Percentiles rank a stretch among this genome's conserved stretches.
Evolutionary conservation across 805 yeast species (phyloP).

Genomic region (Kodamaea lidongshanica): DNA sequence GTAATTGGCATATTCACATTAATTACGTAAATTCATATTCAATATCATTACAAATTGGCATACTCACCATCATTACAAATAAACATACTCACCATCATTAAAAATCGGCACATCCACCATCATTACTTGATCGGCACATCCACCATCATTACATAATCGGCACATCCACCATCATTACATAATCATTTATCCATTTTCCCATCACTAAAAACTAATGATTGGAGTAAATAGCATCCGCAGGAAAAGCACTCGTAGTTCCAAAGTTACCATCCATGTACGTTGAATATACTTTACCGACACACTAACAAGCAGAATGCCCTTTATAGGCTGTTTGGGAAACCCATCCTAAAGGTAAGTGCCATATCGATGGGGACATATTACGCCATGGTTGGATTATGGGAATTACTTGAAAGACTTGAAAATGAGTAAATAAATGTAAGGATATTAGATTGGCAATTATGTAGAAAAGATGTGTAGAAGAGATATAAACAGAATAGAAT

Average conservation of each 20-base stretch:
- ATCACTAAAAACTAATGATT: too few species aligned
- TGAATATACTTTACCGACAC: neutral
- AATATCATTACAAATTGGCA: too few species aligned
- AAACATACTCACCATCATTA: too few species aligned
- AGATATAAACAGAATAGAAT: neutral
- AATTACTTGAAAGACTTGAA: conserved; percentile 25
- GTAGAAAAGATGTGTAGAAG: neutral
- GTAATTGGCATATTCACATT: too few species aligned
- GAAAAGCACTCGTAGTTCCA: conserved; percentile 1
- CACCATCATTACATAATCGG: too few species aligned
- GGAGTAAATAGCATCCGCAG: too few species aligned
- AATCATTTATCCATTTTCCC: too few species aligned
- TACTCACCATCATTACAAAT: too few species aligned
- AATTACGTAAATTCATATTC: too few species aligned
- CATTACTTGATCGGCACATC: too few species aligned
- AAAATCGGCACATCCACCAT: too few species aligned
- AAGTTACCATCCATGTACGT: conserved; percentile 10
- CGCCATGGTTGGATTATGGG: conserved; percentile 41
- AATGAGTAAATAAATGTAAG: conserved; percentile 16
- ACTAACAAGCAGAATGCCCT: conserved; percentile 21
- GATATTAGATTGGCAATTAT: neutral
- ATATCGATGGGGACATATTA: conserved; percentile 44
- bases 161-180: too few species aligned
- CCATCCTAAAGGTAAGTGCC: conserved; percentile 40
- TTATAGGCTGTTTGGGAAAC: conserved; percentile 42